These are phyloP conservation scores for Anethum foeniculum DNA, from an alignment of 140 eudicot genomes.

Conservation along the genomic window DNA sequence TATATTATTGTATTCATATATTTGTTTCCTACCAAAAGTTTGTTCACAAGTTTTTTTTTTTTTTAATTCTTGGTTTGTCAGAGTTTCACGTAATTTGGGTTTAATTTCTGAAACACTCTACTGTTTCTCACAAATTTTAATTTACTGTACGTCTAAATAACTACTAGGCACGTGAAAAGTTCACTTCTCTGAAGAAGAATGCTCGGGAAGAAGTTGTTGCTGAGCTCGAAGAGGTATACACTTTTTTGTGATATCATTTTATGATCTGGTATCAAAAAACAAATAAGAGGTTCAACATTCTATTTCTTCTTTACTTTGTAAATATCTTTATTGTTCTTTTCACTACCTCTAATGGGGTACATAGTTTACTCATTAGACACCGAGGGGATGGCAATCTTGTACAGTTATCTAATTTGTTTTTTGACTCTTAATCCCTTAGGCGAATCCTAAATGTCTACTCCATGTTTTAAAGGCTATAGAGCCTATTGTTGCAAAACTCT, in stretches of 20 bases:
- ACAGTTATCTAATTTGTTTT: not conserved
- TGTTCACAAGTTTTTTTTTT: not conserved
- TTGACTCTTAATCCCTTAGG: not conserved
- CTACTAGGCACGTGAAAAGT: constrained; percentile 85
- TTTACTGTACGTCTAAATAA: constrained; percentile 2
- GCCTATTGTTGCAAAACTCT: not conserved
- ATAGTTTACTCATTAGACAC: not conserved
- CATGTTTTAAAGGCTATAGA: not conserved
- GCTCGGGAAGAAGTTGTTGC: constrained; percentile 86
- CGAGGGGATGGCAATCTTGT: not conserved
- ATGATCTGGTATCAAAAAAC: not conserved
- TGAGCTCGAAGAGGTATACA: constrained; percentile 82
- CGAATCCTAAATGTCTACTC: not conserved
- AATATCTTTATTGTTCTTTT: not conserved
- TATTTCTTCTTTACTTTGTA: not conserved
- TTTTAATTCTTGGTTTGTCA: not conserved
- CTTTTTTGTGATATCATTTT: constrained; percentile 11
- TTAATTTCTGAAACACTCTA: not conserved
- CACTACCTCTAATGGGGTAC: not conserved
- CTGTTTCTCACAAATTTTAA: not conserved
- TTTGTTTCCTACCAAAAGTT: not conserved
- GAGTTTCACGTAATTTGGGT: not conserved
- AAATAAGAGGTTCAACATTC: not conserved
- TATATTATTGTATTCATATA: not conserved
- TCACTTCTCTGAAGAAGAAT: constrained; percentile 78